A percentile compares a stretch with the other conserved stretches of the same genome.
phyloP scores from a whole-genome alignment of 805 yeast species.

The Blastobotrys robertii region DNA sequence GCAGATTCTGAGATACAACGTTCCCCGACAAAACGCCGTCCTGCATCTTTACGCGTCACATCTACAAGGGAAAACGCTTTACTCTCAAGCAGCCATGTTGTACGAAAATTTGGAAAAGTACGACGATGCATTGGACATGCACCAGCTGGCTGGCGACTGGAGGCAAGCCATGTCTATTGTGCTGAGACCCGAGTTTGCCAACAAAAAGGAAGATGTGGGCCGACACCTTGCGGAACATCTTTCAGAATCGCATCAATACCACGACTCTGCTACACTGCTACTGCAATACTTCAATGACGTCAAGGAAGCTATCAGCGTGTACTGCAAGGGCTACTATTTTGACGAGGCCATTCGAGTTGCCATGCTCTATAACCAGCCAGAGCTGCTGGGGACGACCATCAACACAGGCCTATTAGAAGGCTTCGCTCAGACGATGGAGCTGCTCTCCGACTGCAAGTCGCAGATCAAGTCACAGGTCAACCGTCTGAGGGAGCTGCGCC shows the following conservation, averaged over 20 bases:
- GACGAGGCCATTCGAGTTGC: constrained; percentile 70
- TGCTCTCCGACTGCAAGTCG: constrained; percentile 84
- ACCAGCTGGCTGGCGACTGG: constrained; percentile 69
- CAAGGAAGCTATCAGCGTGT: constrained; percentile 52
- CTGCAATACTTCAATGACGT: constrained; percentile 49
- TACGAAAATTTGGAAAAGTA: constrained; percentile 57
- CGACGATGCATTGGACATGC: constrained; percentile 59
- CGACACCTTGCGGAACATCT: constrained; percentile 51
- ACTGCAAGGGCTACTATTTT: constrained; percentile 65
- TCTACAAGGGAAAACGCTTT: constrained; percentile 46
- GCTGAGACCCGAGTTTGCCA: constrained; percentile 27
- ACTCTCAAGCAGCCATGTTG: constrained; percentile 66
- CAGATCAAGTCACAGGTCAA: constrained; percentile 76
- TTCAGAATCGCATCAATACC: constrained; percentile 56
- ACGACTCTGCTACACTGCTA: constrained; percentile 74
- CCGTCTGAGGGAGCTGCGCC: constrained; percentile 75
- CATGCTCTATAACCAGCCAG: constrained; percentile 23
- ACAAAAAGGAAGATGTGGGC: constrained; percentile 38
- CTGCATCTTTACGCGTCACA: constrained; percentile 53
- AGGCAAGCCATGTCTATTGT: constrained; percentile 67
- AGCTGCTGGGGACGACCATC: constrained; percentile 41
- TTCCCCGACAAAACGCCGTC: constrained; percentile 43
- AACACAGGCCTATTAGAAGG: constrained; percentile 79
- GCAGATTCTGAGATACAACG: constrained; percentile 47
- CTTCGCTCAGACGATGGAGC: constrained; percentile 77